Evolutionary conservation across 768 basidiomycete genomes (phyloP).

Genomic region (Pisolithus marmoratus): DNA sequence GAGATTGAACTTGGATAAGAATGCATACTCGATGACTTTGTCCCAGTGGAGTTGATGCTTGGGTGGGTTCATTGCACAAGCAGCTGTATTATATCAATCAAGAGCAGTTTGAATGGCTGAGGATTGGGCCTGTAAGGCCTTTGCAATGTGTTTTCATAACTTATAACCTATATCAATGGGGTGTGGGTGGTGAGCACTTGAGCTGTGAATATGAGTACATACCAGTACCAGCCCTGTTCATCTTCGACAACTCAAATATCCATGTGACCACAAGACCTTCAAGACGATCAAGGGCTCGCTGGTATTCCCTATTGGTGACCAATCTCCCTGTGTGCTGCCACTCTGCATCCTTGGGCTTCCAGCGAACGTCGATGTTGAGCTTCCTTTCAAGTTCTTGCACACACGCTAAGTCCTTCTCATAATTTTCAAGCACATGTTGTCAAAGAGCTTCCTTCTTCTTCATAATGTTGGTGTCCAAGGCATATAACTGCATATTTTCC

Average conservation of each 20-base stretch:
- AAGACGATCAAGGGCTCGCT: slow-evolving; percentile 16
- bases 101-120: slow-evolving; percentile 14
- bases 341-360: slow-evolving; percentile 6
- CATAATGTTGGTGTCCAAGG: not conserved
- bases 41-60: slow-evolving; percentile 13
- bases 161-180: not conserved
- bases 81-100: not conserved
- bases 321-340: not conserved
- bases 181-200: not conserved
- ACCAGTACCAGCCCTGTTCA: slow-evolving; percentile 10
- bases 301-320: not conserved
- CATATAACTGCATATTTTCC: not conserved
- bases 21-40: slow-evolving; percentile 15
- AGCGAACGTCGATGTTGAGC: slow-evolving; percentile 10
- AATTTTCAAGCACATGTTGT: slow-evolving; percentile 6
- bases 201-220: not conserved
- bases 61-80: not conserved
- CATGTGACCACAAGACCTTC: slow-evolving; percentile 26
- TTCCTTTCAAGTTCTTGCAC: slow-evolving; percentile 15
- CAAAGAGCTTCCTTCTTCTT: not conserved
- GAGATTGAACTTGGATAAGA: slow-evolving; percentile 8
- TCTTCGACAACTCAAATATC: slow-evolving; percentile 26
- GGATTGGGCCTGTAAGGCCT: not conserved
- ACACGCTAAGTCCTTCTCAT: slow-evolving; percentile 6
- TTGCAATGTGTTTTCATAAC: slow-evolving; percentile 5